These are phyloP conservation scores for Fimicolochytrium jonesii DNA, from an alignment of 192 early-diverging fungal genomes.

Conservation along the genomic window DNA sequence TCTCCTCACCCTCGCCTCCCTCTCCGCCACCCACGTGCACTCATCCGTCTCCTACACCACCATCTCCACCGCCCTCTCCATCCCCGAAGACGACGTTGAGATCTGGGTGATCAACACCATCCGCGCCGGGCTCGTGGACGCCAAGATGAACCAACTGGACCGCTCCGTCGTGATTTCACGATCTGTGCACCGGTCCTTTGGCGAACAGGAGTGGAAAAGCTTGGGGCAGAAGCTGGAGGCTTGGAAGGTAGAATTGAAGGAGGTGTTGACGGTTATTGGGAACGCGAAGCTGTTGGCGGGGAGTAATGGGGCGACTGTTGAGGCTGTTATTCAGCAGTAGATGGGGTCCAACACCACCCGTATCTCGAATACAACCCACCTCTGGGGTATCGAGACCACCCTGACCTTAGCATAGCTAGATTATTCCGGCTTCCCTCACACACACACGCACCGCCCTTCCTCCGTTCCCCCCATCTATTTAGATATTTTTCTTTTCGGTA, in stretches of 20 bases:
- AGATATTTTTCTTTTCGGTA: no score
- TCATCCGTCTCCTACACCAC: conserved; percentile 63
- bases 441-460: no score
- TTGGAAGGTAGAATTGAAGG: conserved; percentile 77
- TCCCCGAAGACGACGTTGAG: conserved; percentile 81
- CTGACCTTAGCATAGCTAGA: no score
- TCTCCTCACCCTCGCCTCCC: conserved; percentile 71
- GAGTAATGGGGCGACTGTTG: conserved; percentile 39
- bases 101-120: conserved; percentile 93
- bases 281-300: conserved; percentile 75
- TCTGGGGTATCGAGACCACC: no score
- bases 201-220: conserved; percentile 74
- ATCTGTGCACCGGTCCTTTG: conserved; percentile 81
- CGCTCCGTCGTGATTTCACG: conserved; percentile 74
- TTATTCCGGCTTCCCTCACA: no score
- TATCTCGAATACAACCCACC: no score
- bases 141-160: conserved; percentile 88
- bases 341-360: no score
- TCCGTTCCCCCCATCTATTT: no score
- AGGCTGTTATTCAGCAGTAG: conserved; percentile 9
- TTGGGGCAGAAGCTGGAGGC: conserved; percentile 61
- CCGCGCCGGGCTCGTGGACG: conserved; percentile 86
- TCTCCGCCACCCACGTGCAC: conserved; percentile 68
- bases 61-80: conserved; percentile 71
- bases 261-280: conserved; percentile 78